Base-by-base conservation (phyloP, 2,329 filamentous ascomycete genomes). In the Leptographium radiaticola region DNA sequence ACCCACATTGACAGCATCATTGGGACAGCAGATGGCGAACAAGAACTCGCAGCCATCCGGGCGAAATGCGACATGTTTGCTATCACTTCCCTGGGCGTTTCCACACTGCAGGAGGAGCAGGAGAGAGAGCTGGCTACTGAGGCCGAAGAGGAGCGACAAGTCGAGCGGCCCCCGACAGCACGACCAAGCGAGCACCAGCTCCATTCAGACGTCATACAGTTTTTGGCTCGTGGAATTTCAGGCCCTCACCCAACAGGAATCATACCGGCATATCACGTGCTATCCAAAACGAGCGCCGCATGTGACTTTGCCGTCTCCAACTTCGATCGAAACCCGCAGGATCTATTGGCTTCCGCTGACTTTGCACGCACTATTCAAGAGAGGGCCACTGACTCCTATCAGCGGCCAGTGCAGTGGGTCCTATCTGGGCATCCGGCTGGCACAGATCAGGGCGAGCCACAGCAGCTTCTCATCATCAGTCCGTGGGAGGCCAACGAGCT, bases 71-170 rank as follows among this genome's bases (percentile, higher is more conserved):
- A 15, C n/a, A 5, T 15, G 15, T 36, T 36, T 49, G 46, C 11
- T 49, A 56, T 1, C 62, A 71, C 12, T 71, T 74, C 52, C 63
- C 62, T 1, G 57, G 64, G 3, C 42, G 58, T 0, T 58, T 67
- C 69, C 0, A 65, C 66, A 0, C 64, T 86, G 0, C 67, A 77
- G 3, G 81, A 87, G 59, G 84, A 88, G 55, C 81, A 87, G 58
- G 84, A 88, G 61, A 72, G 83, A 0, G 84, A 87, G 57, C 67
- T 88, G 0, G 71, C 79, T 0, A 80, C 80, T 0, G 83, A 89
- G 56, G 72, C 78, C 1, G 79, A 87, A 58, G 66, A 75, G 31
- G 79, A 87, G 59, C 67, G 72, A 1, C 67, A 85, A 49, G 59
- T 79, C 0, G 68, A 85, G 58, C 68, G 68, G 1, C 76, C 80